Evolutionary conservation across 1,139 yeast genomes (phyloP).

Genomic region (Sugiyamaella pinicola): DNA sequence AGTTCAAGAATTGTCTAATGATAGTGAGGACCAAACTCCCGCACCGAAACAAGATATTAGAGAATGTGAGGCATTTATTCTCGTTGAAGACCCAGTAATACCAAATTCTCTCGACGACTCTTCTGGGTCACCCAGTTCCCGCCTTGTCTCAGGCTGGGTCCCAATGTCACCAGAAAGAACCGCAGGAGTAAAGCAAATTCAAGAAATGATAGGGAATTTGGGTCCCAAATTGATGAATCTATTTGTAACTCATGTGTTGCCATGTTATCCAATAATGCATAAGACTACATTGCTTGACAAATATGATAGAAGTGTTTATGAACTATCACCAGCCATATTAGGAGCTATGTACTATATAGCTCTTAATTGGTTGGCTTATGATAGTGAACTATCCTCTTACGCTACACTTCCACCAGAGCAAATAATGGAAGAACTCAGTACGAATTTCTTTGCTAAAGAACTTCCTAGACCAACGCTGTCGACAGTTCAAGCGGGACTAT

Average conservation of each 20-base stretch:
- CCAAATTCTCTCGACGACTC: slow-evolving; percentile 15
- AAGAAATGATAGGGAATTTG: slow-evolving; percentile 29
- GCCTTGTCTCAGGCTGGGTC: slow-evolving; percentile 26
- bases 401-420: slow-evolving; percentile 26
- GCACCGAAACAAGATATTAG: slow-evolving; percentile 1
- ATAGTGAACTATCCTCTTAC: slow-evolving; percentile 28
- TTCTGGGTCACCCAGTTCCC: slow-evolving; percentile 17
- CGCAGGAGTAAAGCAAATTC: slow-evolving; percentile 31
- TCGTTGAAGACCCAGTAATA: slow-evolving; percentile 28
- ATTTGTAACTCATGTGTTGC: slow-evolving; percentile 30
- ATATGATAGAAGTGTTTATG: slow-evolving; percentile 31
- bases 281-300: slow-evolving; percentile 35
- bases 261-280: slow-evolving; percentile 33
- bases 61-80: slow-evolving; percentile 30
- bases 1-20: slow-evolving; percentile 5
- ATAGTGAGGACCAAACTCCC: neutral
- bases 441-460: slow-evolving; percentile 29
- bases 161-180: slow-evolving; percentile 28
- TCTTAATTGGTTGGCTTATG: slow-evolving; percentile 35
- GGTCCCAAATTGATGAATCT: slow-evolving; percentile 31
- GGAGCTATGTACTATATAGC: slow-evolving; percentile 33
- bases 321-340: slow-evolving; percentile 33
- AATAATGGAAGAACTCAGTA: slow-evolving; percentile 29
- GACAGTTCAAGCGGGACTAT: slow-evolving; percentile 34
- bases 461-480: slow-evolving; percentile 33